Evolutionary conservation across 306 rosid species (phyloP).

Genomic region (Quercus cerris): DNA sequence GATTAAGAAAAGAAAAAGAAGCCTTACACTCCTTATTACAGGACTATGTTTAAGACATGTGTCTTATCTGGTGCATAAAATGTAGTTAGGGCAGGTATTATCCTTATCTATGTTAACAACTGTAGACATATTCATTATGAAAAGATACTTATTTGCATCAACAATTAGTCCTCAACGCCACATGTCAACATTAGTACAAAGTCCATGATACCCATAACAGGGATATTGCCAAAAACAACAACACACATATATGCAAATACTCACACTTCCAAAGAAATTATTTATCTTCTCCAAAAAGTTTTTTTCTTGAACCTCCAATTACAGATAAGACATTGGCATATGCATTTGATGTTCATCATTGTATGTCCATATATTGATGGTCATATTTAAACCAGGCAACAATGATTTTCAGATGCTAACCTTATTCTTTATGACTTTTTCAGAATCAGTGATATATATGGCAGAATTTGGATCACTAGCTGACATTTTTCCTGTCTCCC

Average conservation of each 20-base stretch:
- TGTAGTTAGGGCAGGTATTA: too few relatives aligned
- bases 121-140: too few relatives aligned
- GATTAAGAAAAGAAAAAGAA: background rate
- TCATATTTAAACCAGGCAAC: background rate
- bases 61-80: too few relatives aligned
- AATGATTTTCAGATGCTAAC: slow-evolving; percentile 28
- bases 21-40: too few relatives aligned
- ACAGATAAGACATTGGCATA: background rate
- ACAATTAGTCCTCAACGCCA: too few relatives aligned
- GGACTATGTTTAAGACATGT: too few relatives aligned
- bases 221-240: background rate
- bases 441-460: slow-evolving; percentile 91
- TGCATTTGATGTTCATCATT: background rate
- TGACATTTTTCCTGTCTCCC: slow-evolving; percentile 95
- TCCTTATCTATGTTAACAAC: too few relatives aligned
- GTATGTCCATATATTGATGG: background rate
- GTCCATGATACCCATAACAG: background rate
- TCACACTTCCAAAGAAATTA: background rate
- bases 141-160: too few relatives aligned
- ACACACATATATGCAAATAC: background rate
- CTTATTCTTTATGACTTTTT: slow-evolving; percentile 80
- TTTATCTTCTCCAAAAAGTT: background rate
- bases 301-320: background rate
- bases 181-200: too few relatives aligned
- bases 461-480: slow-evolving; percentile 99